These are phyloP conservation scores for Austroboletus eburneus DNA, from an alignment of 768 basidiomycete species.

Conservation along the genomic window DNA sequence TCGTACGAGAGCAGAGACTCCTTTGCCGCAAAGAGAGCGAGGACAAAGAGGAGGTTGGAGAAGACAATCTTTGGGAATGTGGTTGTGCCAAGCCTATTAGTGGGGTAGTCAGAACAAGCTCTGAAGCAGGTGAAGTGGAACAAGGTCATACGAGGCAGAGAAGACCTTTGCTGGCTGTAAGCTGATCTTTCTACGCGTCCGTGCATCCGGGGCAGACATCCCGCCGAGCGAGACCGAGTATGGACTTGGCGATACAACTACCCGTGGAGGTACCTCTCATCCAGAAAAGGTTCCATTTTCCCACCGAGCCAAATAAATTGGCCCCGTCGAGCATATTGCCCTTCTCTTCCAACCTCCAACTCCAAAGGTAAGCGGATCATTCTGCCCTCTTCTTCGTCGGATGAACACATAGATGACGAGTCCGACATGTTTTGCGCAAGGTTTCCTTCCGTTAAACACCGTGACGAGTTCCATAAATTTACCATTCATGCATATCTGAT, in stretches of 20 bases:
- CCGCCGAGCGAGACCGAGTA: conserved; percentile 11
- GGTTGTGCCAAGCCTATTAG: conserved; percentile 46
- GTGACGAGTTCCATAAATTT: conserved; percentile 65
- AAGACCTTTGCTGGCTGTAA: conserved; percentile 53
- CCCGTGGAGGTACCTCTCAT: neutral
- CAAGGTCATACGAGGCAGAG: conserved; percentile 47
- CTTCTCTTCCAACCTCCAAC: neutral
- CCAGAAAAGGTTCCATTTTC: conserved; percentile 20
- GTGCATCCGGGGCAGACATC: conserved; percentile 66
- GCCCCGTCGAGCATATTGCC: neutral
- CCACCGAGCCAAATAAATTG: too few relatives aligned
- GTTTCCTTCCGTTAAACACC: conserved; percentile 52
- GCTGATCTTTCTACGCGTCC: conserved; percentile 61
- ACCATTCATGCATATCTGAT: conserved; percentile 97
- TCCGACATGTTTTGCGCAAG: conserved; percentile 60
- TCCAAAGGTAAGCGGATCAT: conserved; percentile 18
- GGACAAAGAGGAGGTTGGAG: conserved; percentile 60
- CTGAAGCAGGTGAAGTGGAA: neutral
- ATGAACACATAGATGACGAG: conserved; percentile 73
- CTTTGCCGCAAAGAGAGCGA: conserved; percentile 60
- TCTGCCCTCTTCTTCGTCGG: conserved; percentile 20
- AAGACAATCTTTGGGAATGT: conserved; percentile 53
- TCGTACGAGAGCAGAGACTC: conserved; percentile 64
- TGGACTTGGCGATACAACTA: neutral
- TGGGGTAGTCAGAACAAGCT: conserved; percentile 2